phyloP scores from a whole-genome alignment of 345 rosid species.

The Triadica sebifera region DNA sequence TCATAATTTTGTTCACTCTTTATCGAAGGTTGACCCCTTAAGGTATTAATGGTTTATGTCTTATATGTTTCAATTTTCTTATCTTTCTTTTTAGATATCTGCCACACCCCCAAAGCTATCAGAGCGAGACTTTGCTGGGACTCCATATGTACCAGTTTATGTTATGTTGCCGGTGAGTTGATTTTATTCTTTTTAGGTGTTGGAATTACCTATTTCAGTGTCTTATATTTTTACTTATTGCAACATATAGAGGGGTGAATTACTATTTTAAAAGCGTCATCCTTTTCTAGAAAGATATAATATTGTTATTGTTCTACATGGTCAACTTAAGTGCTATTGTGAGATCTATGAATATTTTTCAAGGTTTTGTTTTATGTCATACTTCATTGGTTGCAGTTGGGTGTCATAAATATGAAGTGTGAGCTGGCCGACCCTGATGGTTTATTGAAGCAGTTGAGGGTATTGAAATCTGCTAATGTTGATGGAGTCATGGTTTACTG shows the following conservation, averaged over 20 bases:
- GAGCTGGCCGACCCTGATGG: conserved; percentile 87
- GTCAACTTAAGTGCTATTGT: conserved; percentile 5
- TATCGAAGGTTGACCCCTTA: background rate
- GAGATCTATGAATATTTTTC: conserved; percentile 5
- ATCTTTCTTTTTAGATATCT: conserved; percentile 39
- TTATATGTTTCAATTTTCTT: background rate
- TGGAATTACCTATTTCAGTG: conserved; percentile 11
- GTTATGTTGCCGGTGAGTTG: conserved; percentile 92
- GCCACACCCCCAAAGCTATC: conserved; percentile 52
- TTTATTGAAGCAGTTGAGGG: conserved; percentile 70
- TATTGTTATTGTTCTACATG: conserved; percentile 6
- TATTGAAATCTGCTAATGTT: conserved; percentile 67
- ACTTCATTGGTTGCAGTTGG: conserved; percentile 55
- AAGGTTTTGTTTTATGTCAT: conserved; percentile 7
- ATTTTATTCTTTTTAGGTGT: conserved; percentile 3
- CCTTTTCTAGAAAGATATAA: background rate
- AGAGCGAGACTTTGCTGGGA: conserved; percentile 83
- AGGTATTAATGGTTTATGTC: conserved; percentile 1
- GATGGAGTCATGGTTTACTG: conserved; percentile 94
- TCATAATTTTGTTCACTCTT: background rate
- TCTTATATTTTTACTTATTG: background rate
- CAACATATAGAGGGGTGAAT: background rate
- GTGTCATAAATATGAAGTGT: conserved; percentile 87
- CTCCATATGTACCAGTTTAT: conserved; percentile 80
- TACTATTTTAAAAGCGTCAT: background rate